Percentiles rank a stretch among this genome's conserved stretches.
Conservation (phyloP, 108 stramenopile species). For the Skeletonema costatum region DNA sequence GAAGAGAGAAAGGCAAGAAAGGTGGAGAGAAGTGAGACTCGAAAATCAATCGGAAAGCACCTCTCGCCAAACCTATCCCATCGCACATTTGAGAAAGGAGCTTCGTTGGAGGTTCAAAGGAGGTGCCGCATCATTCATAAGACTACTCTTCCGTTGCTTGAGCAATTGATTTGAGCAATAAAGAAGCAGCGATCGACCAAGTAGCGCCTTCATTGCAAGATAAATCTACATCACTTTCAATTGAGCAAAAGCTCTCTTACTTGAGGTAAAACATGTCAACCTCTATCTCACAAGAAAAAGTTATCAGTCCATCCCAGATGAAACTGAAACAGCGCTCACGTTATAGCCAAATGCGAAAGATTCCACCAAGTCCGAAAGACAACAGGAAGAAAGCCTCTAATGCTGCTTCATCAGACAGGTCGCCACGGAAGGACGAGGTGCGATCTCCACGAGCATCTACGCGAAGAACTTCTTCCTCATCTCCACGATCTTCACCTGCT, state of each 20-base stretch:
- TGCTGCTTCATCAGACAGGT: neutral
- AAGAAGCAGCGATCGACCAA: no score
- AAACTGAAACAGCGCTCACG: neutral
- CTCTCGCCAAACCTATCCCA: no score
- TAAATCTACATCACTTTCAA: neutral
- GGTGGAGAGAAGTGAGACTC: no score
- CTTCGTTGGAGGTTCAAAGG: no score
- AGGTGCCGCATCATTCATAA: no score
- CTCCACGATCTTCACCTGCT: neutral
- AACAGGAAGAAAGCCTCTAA: neutral
- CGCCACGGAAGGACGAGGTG: neutral
- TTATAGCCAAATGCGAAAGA: neutral
- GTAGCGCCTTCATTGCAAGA: neutral
- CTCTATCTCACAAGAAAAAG: conserved; percentile 6
- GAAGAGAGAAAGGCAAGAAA: no score
- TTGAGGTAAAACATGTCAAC: neutral
- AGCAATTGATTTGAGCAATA: no score
- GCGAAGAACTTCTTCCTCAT: neutral
- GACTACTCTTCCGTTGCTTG: no score
- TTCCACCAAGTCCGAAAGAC: neutral
- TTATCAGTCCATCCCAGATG: conserved; percentile 11
- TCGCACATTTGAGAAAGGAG: no score
- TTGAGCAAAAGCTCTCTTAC: neutral
- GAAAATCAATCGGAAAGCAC: no score
- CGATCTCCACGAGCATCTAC: neutral